Evolutionary conservation across 2,329 filamentous ascomycete species (phyloP).

Genomic region (Aspergillus amoenus): DNA sequence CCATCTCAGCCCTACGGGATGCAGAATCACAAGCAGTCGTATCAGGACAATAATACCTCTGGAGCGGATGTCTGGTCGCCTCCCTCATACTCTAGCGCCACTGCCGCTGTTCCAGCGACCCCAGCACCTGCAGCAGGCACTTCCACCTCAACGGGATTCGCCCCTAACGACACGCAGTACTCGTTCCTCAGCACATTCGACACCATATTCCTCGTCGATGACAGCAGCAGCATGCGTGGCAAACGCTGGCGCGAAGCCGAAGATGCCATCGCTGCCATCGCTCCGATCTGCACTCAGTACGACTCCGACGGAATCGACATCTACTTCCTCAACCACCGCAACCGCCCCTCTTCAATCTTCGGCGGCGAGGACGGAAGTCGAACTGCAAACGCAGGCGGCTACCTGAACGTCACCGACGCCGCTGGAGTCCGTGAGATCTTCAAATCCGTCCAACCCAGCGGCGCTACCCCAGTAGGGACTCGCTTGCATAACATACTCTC

Average conservation of each 20-base stretch:
- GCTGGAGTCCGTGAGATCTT: constrained; percentile 69
- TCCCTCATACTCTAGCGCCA: constrained; percentile 17
- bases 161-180: constrained; percentile 62
- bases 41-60: background rate
- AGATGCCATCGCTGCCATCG: constrained; percentile 68
- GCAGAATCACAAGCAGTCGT: background rate
- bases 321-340: constrained; percentile 77
- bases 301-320: constrained; percentile 87
- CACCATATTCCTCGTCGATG: constrained; percentile 87
- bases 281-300: constrained; percentile 75
- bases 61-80: constrained; percentile 16
- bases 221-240: constrained; percentile 83
- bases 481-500: constrained; percentile 70
- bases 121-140: constrained; percentile 21
- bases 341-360: constrained; percentile 25
- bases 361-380: background rate
- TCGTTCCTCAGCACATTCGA: constrained; percentile 78
- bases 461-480: constrained; percentile 72
- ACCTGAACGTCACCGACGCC: constrained; percentile 62
- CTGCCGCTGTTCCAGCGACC: background rate
- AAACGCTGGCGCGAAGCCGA: constrained; percentile 73
- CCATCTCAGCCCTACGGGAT: background rate
- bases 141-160: constrained; percentile 25
- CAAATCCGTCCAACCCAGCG: constrained; percentile 60
- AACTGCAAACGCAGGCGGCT: constrained; percentile 49